Conservation (phyloP, 805 yeast genomes). For the Priceomyces carsonii region DNA sequence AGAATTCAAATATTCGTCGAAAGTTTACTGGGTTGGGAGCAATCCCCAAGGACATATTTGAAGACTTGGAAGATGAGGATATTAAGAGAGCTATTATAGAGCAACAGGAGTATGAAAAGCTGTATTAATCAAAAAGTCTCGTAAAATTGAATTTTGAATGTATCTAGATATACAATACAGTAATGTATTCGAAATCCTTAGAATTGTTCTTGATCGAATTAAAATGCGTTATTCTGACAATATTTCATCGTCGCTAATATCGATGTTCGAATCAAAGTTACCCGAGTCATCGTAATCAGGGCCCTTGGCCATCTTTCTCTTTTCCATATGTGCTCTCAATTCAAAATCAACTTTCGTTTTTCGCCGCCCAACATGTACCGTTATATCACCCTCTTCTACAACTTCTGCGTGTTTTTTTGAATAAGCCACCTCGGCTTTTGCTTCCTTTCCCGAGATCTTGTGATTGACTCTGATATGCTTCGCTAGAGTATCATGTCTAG, state of each 20-base stretch:
- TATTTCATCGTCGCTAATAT: constrained; percentile 15
- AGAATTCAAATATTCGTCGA: constrained; percentile 47
- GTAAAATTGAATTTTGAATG: background rate
- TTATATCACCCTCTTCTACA: constrained; percentile 49
- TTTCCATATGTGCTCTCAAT: constrained; percentile 46
- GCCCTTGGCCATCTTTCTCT: constrained; percentile 19
- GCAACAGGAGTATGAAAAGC: constrained; percentile 56
- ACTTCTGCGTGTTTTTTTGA: constrained; percentile 48
- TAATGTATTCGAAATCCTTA: too few relatives aligned
- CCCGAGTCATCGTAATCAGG: constrained; percentile 9
- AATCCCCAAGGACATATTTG: constrained; percentile 60
- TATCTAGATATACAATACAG: too few relatives aligned
- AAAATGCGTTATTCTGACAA: constrained; percentile 5
- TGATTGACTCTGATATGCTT: constrained; percentile 70
- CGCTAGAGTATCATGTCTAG: constrained; percentile 91
- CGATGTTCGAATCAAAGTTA: constrained; percentile 11
- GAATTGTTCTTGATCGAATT: too few relatives aligned
- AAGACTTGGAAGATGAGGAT: constrained; percentile 54
- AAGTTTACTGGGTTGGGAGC: constrained; percentile 64
- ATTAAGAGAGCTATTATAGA: constrained; percentile 58
- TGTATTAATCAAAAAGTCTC: constrained; percentile 7
- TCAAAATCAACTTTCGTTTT: constrained; percentile 49
- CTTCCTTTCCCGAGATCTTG: constrained; percentile 47
- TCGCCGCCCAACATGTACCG: constrained; percentile 47
- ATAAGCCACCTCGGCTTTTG: constrained; percentile 47